Conservation (phyloP, 495 filamentous ascomycete genomes). For the Recurvomyces mirabilis region DNA sequence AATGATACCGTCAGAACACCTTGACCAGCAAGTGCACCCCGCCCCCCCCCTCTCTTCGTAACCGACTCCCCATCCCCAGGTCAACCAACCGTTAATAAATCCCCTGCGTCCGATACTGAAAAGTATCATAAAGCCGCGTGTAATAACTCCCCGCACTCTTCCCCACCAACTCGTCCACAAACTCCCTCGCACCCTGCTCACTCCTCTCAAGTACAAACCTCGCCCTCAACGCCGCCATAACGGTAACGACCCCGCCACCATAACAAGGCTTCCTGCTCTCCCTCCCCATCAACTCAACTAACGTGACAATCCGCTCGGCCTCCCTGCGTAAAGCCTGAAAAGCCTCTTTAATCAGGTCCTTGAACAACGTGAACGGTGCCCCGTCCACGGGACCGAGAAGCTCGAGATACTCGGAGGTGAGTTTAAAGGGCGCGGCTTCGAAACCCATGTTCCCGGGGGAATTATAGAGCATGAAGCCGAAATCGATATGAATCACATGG, state of each 20-base stretch:
- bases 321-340: slow-evolving; percentile 61
- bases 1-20: too few species aligned
- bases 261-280: slow-evolving; percentile 71
- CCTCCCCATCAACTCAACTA: slow-evolving; percentile 65
- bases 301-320: slow-evolving; percentile 59
- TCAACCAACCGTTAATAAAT: slow-evolving; percentile 50
- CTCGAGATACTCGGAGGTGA: slow-evolving; percentile 68
- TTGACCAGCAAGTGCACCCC: too few species aligned
- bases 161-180: slow-evolving; percentile 60
- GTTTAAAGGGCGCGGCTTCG: slow-evolving; percentile 68
- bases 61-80: too few species aligned
- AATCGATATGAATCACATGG: slow-evolving; percentile 73
- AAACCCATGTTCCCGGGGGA: slow-evolving; percentile 66
- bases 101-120: slow-evolving; percentile 68
- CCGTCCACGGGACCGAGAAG: slow-evolving; percentile 57
- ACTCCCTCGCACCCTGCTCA: slow-evolving; percentile 58
- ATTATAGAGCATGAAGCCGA: slow-evolving; percentile 74
- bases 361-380: slow-evolving; percentile 53
- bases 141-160: slow-evolving; percentile 68
- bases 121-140: slow-evolving; percentile 65
- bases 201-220: slow-evolving; percentile 65
- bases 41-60: too few species aligned
- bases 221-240: slow-evolving; percentile 48
- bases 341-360: slow-evolving; percentile 59
- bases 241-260: slow-evolving; percentile 49